Evolutionary conservation across 2,329 filamentous ascomycete genomes (phyloP), one percentile per base, ranked within the genome.

Genomic region (Ophiostoma ulmi): DNA sequence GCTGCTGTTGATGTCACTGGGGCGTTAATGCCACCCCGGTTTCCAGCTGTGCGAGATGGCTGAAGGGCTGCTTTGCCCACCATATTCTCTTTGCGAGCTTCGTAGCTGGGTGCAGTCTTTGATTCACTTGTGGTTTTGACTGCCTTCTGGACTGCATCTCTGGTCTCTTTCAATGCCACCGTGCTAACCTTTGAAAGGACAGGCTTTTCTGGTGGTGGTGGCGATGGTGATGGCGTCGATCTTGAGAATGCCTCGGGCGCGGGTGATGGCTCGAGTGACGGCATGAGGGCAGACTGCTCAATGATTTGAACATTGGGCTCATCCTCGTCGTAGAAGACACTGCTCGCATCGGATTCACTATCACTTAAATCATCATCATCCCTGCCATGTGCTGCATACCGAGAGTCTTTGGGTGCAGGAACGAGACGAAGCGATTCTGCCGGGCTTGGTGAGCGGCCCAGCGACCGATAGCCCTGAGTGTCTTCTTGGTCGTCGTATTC

Each of bases 21-120:
- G 20, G 31, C n/a, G 58, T 20, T 20, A 11, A 14, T 20, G 13
- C 58, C 74, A 14, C 78, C 77, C 14, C 78, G 76, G 74, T 88
- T 88, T 2, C 83, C 85, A 0, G 84, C 84, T 1, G 84, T 81
- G 13, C 80, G 79, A 1, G 83, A 85, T 71, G 86, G 83, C 67
- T 83, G 83, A 0, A 89, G 79, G 0, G 71, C 71, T 3, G n/a
- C 68, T 41, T 17, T 39, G 10, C 39, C 22, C 63, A 22, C 61
- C 1, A 22, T 38, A 41, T 11, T 64, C 5, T 39, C 64, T 20
- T 61, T 38, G 35, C n/a, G 63, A 39, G 13, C 36, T 11, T 67
- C 48, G 6, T n/a, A 5, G 31, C 7, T 39, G 35, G 58, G 26
- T 7, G 26, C 58, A 26, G 22, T 14, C 26, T 35, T 20, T 35